Conservation (phyloP, 805 yeast genomes). For the Cyberlindnera americana region DNA sequence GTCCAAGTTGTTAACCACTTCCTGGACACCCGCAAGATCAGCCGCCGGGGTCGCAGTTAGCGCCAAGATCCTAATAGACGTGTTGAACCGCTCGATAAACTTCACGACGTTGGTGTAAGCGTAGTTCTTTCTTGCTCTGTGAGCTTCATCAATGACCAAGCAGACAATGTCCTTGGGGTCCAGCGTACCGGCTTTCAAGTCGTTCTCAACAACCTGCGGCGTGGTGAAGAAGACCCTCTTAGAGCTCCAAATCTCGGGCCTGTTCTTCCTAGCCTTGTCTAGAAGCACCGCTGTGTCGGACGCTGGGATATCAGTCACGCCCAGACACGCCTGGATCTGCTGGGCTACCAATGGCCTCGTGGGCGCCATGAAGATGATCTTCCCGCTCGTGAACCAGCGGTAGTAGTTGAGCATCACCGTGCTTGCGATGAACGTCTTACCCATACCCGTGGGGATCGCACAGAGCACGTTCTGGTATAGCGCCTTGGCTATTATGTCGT, state of each 20-base stretch:
- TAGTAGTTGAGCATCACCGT: slow-evolving; percentile 88
- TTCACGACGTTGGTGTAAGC: slow-evolving; percentile 83
- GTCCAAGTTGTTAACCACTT: slow-evolving; percentile 65
- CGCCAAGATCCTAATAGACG: slow-evolving; percentile 73
- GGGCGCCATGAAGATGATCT: slow-evolving; percentile 93
- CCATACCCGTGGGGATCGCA: slow-evolving; percentile 96
- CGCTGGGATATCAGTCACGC: slow-evolving; percentile 78
- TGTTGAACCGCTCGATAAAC: slow-evolving; percentile 56
- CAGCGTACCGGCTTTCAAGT: slow-evolving; percentile 66
- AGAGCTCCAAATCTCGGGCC: slow-evolving; percentile 74
- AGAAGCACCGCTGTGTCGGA: slow-evolving; percentile 75
- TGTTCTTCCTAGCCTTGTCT: slow-evolving; percentile 51
- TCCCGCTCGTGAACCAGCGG: slow-evolving; percentile 78
- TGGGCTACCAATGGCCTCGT: slow-evolving; percentile 95
- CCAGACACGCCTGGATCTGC: slow-evolving; percentile 89
- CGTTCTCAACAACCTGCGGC: slow-evolving; percentile 95
- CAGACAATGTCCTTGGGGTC: slow-evolving; percentile 74
- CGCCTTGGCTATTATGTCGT: slow-evolving; percentile 69
- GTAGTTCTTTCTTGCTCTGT: slow-evolving; percentile 85
- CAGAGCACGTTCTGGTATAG: slow-evolving; percentile 73
- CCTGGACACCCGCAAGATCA: slow-evolving; percentile 83
- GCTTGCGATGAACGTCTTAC: slow-evolving; percentile 94
- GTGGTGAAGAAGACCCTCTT: slow-evolving; percentile 88
- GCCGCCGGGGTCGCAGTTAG: slow-evolving; percentile 96
- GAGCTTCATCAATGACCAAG: slow-evolving; percentile 93